phyloP scores from a whole-genome alignment of 192 early-diverging fungal species.

The Thamnidium elegans region DNA sequence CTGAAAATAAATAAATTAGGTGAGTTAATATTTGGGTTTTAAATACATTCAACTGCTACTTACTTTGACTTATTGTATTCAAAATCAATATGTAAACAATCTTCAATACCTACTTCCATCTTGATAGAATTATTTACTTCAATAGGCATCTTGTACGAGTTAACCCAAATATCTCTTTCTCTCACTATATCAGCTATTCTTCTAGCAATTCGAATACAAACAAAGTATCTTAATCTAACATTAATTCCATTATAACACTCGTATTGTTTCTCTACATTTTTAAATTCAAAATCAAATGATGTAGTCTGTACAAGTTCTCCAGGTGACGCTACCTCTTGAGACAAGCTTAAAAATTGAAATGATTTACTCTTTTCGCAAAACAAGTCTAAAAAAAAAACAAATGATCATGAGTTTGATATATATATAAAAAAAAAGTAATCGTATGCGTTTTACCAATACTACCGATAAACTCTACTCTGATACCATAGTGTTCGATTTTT shows the following conservation, averaged over 20 bases:
- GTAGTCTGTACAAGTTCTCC: conserved; percentile 83
- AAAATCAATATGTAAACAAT: conserved; percentile 98
- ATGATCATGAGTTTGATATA: not conserved
- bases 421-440: not conserved
- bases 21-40: not conserved
- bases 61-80: conserved; percentile 99
- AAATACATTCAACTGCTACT: conserved; percentile 17
- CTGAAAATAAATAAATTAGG: conserved; percentile 34
- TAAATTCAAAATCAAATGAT: conserved; percentile 95
- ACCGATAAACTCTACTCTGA: conserved; percentile 99
- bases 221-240: conserved; percentile 96
- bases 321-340: conserved; percentile 92
- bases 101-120: conserved; percentile 99
- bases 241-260: conserved; percentile 98
- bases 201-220: conserved; percentile 86
- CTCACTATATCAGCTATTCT: conserved; percentile 86
- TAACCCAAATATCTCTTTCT: conserved; percentile 98
- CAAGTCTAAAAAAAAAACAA: conserved; percentile 59
- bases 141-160: conserved; percentile 90
- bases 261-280: conserved; percentile 99
- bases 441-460: conserved; percentile 70
- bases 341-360: conserved; percentile 90
- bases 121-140: conserved; percentile 94
- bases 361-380: conserved; percentile 95
- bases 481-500: conserved; percentile 94